Conservation (phyloP, 352 stramenopile species). For the Phytophthora idaei region DNA sequence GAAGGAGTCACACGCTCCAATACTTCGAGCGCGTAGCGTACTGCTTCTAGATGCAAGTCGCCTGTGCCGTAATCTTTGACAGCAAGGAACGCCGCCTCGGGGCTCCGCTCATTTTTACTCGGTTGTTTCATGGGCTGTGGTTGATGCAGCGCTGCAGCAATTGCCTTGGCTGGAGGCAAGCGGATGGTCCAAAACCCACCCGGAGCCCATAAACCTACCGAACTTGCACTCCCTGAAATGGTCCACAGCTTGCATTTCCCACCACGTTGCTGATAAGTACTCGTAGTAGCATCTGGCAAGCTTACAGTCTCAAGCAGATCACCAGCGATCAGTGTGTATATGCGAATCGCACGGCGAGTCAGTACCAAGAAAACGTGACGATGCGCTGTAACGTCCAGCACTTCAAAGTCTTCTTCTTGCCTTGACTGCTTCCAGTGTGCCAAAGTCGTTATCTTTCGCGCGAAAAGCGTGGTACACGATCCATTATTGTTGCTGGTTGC, state of each 20-base stretch:
- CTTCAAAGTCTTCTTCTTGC: constrained; percentile 14
- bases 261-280: constrained; percentile 8
- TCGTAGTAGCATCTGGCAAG: constrained; percentile 33
- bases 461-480: constrained; percentile 25
- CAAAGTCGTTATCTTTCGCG: constrained; percentile 38
- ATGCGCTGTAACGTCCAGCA: constrained; percentile 39
- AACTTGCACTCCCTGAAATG: constrained; percentile 51
- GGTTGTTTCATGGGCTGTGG: constrained; percentile 7
- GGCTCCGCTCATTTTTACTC: constrained; percentile 17
- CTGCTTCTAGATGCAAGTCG: constrained; percentile 58
- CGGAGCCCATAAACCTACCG: constrained; percentile 58
- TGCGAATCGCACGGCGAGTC: constrained; percentile 26
- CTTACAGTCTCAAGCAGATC: constrained; percentile 41
- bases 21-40: constrained; percentile 66
- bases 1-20: constrained; percentile 44
- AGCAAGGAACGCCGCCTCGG: constrained; percentile 46
- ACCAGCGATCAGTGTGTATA: constrained; percentile 68
- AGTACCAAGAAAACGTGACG: constrained; percentile 37
- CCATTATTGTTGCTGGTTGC: constrained; percentile 10
- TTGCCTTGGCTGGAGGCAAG: constrained; percentile 50
- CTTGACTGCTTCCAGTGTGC: constrained; percentile 21
- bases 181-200: constrained; percentile 73
- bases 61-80: constrained; percentile 56
- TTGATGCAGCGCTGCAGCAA: constrained; percentile 36
- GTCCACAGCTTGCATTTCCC: constrained; percentile 52